Evolutionary conservation across 129 eudicot genomes (phyloP).

Genomic region (Lactuca saligna): DNA sequence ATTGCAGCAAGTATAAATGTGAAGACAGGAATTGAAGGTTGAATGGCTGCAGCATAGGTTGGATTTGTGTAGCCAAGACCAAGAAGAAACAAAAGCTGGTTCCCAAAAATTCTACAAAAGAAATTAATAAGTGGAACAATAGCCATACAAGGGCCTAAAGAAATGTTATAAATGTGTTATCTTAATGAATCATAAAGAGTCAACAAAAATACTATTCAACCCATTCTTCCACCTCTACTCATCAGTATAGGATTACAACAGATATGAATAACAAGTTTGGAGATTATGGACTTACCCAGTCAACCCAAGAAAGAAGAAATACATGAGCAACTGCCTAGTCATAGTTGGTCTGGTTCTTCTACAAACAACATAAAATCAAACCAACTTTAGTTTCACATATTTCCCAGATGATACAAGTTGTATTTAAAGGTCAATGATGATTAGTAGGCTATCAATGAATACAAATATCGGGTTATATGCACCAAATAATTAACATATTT

Average conservation of each 20-base stretch:
- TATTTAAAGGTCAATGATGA: slow-evolving; percentile 11
- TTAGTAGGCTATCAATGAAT: slow-evolving; percentile 2
- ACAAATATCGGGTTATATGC: slow-evolving; percentile 1
- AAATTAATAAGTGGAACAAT: slow-evolving; percentile 7
- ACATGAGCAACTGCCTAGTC: slow-evolving; percentile 52
- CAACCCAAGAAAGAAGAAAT: slow-evolving; percentile 89
- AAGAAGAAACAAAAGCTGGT: slow-evolving; percentile 92
- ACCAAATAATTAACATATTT: slow-evolving; percentile 6
- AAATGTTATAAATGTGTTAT: not conserved
- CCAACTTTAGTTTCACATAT: slow-evolving; percentile 22
- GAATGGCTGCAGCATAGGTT: slow-evolving; percentile 94
- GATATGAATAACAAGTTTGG: not conserved
- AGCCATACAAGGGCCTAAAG: not conserved
- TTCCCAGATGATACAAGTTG: slow-evolving; percentile 17
- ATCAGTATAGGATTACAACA: not conserved
- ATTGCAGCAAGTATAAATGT: slow-evolving; percentile 72
- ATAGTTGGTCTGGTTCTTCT: slow-evolving; percentile 81
- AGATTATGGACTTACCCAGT: slow-evolving; percentile 70
- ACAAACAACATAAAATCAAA: slow-evolving; percentile 31
- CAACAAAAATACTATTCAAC: not conserved
- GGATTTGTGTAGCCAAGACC: slow-evolving; percentile 99
- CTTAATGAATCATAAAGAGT: not conserved
- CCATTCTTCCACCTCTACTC: no score
- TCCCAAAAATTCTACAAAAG: slow-evolving; percentile 70
- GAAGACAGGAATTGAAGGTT: slow-evolving; percentile 93